Evolutionary conservation across 257 asterid species (phyloP).

Genomic region (Gentiana macrophylla): DNA sequence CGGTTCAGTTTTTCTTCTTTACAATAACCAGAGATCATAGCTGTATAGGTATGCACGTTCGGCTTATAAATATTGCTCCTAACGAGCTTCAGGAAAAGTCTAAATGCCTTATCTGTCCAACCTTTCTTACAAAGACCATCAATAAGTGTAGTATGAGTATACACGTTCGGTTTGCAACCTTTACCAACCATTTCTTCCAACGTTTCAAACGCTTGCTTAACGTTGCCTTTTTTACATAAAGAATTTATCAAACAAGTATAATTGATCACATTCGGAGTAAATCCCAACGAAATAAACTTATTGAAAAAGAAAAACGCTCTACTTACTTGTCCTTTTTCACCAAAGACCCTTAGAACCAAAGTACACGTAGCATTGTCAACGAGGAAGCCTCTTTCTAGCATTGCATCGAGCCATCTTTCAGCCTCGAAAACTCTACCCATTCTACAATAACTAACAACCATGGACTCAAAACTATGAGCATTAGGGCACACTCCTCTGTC

Average conservation of each 20-base stretch:
- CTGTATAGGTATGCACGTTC: slow-evolving; percentile 83
- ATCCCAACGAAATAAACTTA: slow-evolving; percentile 51
- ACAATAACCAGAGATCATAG: slow-evolving; percentile 89
- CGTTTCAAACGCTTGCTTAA: slow-evolving; percentile 71
- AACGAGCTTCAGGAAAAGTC: slow-evolving; percentile 91
- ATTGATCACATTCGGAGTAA: slow-evolving; percentile 65
- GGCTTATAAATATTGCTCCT: slow-evolving; percentile 84
- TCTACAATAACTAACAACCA: slow-evolving; percentile 69
- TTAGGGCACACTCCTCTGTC: slow-evolving; percentile 63
- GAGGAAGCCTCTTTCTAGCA: slow-evolving; percentile 63
- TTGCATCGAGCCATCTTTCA: slow-evolving; percentile 58
- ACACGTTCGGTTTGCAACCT: slow-evolving; percentile 83
- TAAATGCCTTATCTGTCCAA: slow-evolving; percentile 88
- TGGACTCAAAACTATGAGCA: slow-evolving; percentile 48
- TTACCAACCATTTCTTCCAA: slow-evolving; percentile 83
- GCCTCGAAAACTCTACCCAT: slow-evolving; percentile 53
- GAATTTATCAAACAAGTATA: slow-evolving; percentile 74
- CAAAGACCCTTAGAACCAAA: slow-evolving; percentile 37
- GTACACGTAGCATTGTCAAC: slow-evolving; percentile 69
- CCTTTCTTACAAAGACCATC: slow-evolving; percentile 93
- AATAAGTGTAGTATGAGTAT: slow-evolving; percentile 73
- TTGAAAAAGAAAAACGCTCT: slow-evolving; percentile 52
- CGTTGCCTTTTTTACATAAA: slow-evolving; percentile 60
- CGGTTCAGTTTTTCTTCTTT: slow-evolving; percentile 68
- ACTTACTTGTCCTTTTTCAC: slow-evolving; percentile 42